Evolutionary conservation across 768 basidiomycete genomes (phyloP), one percentile per base, ranked within the genome.

Genomic region (Trichaptum fuscoviolaceum): DNA sequence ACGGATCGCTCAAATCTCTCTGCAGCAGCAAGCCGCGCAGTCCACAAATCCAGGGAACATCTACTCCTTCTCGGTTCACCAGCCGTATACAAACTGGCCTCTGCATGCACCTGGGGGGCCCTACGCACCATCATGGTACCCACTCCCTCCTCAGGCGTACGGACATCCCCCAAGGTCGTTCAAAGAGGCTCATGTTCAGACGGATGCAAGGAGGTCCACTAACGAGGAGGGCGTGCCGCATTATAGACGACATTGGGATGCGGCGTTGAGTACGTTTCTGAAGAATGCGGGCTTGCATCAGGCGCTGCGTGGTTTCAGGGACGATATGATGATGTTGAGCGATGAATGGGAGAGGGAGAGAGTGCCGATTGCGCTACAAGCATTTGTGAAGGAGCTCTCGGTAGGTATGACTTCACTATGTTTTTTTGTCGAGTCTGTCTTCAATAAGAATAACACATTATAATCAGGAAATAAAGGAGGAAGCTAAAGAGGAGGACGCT

Each of bases 301-400:
- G 71, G 80, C 89, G 0, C 70, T 86, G 58, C 79, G 78, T 42
- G 91, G 88, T 0, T 85, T 93, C 61, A 86, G 90, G 69, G 75
- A 80, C n/a, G 91, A 93, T 71, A 83, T 92, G 77, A 72, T 92
- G 5, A 82, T 90, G n/a, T 74, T 92, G 77, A 92, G 86, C 67
- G 72, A 81, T 0, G 83, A 85, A 1, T 90, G 86, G 83, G 91
- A 92, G 74, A 78, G 79, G 42, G 77, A 79, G 66, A 80, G 76
- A n/a, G 78, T 91, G 7, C 84, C 86, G 10, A 76, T 72, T 0
- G 89, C 89, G 3, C 74, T 92, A 35, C 75, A 77, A 3, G 81
- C 83, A 27, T 74, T 92, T 27, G 75, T 82, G 36, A 77, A 79
- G 52, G 80, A 81, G 66, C 77, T 90, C 35, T 76, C 81, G 70